Base-by-base conservation (phyloP, 257 asterid genomes). In the Nicotiana knightiana region DNA sequence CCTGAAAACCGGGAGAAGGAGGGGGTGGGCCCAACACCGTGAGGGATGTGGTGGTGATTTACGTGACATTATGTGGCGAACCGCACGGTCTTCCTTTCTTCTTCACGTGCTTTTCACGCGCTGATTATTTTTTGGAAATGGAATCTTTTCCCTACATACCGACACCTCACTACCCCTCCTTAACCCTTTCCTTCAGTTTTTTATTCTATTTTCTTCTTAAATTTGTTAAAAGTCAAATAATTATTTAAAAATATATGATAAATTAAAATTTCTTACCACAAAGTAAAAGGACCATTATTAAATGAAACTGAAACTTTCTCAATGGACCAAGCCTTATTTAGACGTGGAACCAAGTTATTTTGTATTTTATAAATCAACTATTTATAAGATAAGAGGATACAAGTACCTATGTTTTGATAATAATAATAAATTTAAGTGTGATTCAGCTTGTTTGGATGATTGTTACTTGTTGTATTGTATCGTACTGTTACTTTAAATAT, bases 1-100 rank as follows among this genome's bases (percentile, higher is more conserved):
- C 90, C 93, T 16, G 73, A 84, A 85, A 87, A 89, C 59, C 83
- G 82, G 93, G 91, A 90, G 85, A 87, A 15, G 54, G 61, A 28
- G 17, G 1, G 48, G 35, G 82, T 24, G 66, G 75, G 83, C 16
- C 61, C 59, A 3, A 28, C 5, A 64, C n/a, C 37, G 13, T 32
- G 62, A 16, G 54, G 39, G 51, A 4, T 51, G 83, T 4, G 18
- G 48, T 70, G 86, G 33, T 81, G 76, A 71, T 83, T 78, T 84
- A 53, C 90, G 84, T 86, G 92, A 76, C 84, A 15, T 8, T 48
- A 77, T 77, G 85, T 64, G 85, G 83, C 81, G 86, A 73, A 65
- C 76, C 84, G 81, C 82, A 86, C 78, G 89, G 68, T 32, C 24
- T 61, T 68, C 9, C 11, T 61, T 21, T 58, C 16, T 26, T 10